phyloP scores from a whole-genome alignment of 2,329 filamentous ascomycete genomes.

The Phialophora verrucosa region DNA sequence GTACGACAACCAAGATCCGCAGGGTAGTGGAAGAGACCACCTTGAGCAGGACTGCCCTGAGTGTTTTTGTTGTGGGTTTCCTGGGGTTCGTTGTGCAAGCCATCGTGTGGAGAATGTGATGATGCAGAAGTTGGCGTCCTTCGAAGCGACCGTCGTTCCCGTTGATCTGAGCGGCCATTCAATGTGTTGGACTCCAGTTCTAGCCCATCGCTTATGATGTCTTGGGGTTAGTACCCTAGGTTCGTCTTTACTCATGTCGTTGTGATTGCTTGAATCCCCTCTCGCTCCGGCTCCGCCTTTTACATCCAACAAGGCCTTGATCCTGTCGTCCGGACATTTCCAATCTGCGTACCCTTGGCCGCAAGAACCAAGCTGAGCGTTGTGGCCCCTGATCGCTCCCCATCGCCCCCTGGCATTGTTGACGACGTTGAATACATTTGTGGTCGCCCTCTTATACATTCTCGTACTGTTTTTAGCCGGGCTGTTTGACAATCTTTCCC shows the following conservation, averaged over 20 bases:
- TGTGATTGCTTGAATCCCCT: not conserved
- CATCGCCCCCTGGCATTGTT: not conserved
- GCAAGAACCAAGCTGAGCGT: not conserved
- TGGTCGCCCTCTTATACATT: not conserved
- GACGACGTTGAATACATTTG: not conserved
- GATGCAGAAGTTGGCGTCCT: not conserved
- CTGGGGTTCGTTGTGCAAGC: slow-evolving; percentile 15
- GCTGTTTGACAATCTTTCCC: not conserved
- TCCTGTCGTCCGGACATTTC: not conserved
- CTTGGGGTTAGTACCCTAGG: not conserved
- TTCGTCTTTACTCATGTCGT: not conserved
- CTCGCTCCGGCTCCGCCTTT: not conserved
- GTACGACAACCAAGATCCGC: slow-evolving; percentile 29
- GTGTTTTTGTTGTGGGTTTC: slow-evolving; percentile 13
- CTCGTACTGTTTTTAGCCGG: not conserved
- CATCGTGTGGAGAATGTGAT: slow-evolving; percentile 13
- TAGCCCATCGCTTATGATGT: not conserved
- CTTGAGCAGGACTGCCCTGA: slow-evolving; percentile 22
- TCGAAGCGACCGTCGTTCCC: not conserved
- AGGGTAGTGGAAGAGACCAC: slow-evolving; percentile 28
- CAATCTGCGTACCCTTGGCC: not conserved
- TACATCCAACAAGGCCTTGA: not conserved
- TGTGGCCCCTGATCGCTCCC: not conserved
- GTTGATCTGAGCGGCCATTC: not conserved
- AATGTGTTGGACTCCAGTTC: not conserved